Evolutionary conservation across 306 rosid genomes (phyloP), one percentile per base, ranked within the genome.

Genomic region (barrel medic (Medicago truncatula)): DNA sequence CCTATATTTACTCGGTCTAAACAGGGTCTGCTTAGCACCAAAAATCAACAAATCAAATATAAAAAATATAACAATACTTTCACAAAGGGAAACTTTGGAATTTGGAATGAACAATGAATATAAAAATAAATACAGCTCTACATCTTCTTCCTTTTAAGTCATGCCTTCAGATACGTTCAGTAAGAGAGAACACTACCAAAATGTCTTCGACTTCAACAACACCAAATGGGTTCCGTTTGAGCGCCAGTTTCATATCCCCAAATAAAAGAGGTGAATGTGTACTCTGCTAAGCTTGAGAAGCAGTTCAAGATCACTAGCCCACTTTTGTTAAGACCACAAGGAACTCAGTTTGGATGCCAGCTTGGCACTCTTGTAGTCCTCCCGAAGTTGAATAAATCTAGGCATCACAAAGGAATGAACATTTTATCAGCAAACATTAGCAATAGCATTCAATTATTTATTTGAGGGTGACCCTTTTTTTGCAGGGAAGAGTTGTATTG

Each of bases 281-380:
- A 70, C 56, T 20, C 43, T 69, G 54, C 44, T 57, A 25, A 23
- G 52, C 44, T 74, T 40, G 60, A 46, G 68, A 56, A 50, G 50
- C 62, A 43, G 39, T 53, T 71, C 34, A 72, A 50, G 76, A 67
- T 78, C 81, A 66, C 74, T 39, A 49, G 57, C 49, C 53, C 34
- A 20, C 61, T 64, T 46, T 44, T 73, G 70, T 44, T 77, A 76
- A 92, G 90, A 79, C 96, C 92, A 95, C 86, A 92, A 78, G 77
- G 99, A 95, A 85, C 93, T 89, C 50, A 95, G 86, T 77, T 82
- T 91, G 64, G 97, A 70, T 52, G 93, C 99, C 67, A 92, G 97
- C 82, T 92, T 95, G 80, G 97, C 99, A 75, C 97, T 92, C 85
- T 92, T 92, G 87, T 89, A 95, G 81, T 95, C 99, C 18, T 95